Evolutionary conservation across 208 protist species (phyloP).

Genomic region (Plasmodiophora brassicae): DNA sequence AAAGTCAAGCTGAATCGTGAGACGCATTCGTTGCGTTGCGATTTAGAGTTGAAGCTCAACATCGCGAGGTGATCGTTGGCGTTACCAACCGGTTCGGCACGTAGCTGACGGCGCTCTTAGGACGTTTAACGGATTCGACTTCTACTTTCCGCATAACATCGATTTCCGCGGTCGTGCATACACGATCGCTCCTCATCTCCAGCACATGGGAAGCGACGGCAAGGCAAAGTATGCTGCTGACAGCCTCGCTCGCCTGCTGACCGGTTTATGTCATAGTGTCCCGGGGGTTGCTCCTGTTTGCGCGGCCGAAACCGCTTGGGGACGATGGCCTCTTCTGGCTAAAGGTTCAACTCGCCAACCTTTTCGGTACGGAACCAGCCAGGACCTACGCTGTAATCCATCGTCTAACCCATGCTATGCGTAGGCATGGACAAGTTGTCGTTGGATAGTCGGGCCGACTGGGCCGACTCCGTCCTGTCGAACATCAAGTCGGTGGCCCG

Average conservation of each 20-base stretch:
- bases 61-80: not conserved
- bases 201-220: constrained; percentile 87
- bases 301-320: constrained; percentile 81
- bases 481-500: not conserved
- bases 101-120: constrained; percentile 39
- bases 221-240: no score
- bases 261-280: no score
- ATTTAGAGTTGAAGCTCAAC: constrained; percentile 52
- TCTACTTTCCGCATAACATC: constrained; percentile 96
- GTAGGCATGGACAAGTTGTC: constrained; percentile 20
- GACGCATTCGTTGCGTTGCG: constrained; percentile 54
- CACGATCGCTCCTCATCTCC: constrained; percentile 90
- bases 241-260: no score
- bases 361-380: constrained; percentile 90
- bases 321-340: constrained; percentile 86
- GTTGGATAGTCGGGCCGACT: not conserved
- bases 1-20: constrained; percentile 48
- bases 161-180: constrained; percentile 97
- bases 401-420: no score
- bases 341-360: constrained; percentile 94
- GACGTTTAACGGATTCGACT: constrained; percentile 47
- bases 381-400: no score
- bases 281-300: constrained; percentile 86
- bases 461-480: not conserved
- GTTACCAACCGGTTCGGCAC: not conserved